Percentiles rank a stretch among this genome's conserved stretches.
Evolutionary conservation across 2,329 filamentous ascomycete genomes (phyloP).

Genomic region (Stagonosporopsis rhizophila): DNA sequence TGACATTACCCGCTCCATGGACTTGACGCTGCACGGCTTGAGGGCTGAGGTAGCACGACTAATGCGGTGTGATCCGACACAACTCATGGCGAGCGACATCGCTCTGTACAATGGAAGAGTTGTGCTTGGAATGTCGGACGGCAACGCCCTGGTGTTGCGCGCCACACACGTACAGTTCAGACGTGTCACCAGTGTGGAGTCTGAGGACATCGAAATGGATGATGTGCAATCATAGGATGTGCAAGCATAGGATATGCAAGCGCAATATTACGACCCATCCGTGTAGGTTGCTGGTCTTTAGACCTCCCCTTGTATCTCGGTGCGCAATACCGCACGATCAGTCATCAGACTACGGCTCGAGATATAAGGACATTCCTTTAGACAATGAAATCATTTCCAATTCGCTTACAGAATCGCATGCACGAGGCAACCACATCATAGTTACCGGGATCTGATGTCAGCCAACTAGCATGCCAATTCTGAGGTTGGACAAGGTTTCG

Average conservation of each 20-base stretch:
- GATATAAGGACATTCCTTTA: neutral
- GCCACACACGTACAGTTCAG: constrained; percentile 5
- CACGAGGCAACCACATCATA: constrained; percentile 11
- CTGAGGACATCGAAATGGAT: constrained; percentile 11
- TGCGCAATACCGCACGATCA: neutral
- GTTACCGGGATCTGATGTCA: constrained; percentile 1
- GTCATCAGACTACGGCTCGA: neutral
- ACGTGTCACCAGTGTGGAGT: neutral
- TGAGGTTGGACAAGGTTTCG: constrained; percentile 13
- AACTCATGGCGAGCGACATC: constrained; percentile 9
- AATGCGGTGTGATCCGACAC: constrained; percentile 19
- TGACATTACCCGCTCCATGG: constrained; percentile 13
- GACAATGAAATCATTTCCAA: neutral
- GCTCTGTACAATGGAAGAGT: constrained; percentile 1
- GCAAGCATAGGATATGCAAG: neutral
- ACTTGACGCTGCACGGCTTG: constrained; percentile 15
- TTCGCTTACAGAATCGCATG: neutral
- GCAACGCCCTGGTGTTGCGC: constrained; percentile 1
- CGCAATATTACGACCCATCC: neutral
- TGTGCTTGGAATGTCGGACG: constrained; percentile 6
- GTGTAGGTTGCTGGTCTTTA: neutral
- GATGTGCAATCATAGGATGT: constrained; percentile 8
- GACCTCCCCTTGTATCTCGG: neutral
- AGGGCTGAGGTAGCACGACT: constrained; percentile 21
- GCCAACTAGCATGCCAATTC: constrained; percentile 1